Percentiles rank a stretch among this genome's conserved stretches.
These are phyloP conservation scores for Myxozyma geophila DNA, from an alignment of 805 yeast species.

Conservation along the genomic window DNA sequence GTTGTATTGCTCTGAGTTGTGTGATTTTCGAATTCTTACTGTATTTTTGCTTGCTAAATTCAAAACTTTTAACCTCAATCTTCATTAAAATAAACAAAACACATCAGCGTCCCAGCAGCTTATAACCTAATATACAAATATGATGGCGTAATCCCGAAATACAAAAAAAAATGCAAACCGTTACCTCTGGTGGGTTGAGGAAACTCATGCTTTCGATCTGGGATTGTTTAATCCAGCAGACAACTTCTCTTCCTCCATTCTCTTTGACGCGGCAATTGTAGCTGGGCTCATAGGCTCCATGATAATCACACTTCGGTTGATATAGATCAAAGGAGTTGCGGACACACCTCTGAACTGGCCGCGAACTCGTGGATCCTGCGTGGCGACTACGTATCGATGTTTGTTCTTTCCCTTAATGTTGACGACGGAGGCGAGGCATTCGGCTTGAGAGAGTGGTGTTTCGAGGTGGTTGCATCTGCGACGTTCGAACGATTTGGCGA, in stretches of 20 bases:
- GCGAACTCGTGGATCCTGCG: slow-evolving; percentile 76
- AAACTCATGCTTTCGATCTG: slow-evolving; percentile 21
- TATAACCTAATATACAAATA: slow-evolving; percentile 13
- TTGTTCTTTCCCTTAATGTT: slow-evolving; percentile 76
- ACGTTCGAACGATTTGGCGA: slow-evolving; percentile 85
- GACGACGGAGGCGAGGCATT: slow-evolving; percentile 76
- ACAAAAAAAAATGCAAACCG: neutral
- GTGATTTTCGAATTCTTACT: no score
- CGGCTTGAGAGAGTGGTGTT: slow-evolving; percentile 60
- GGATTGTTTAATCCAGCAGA: slow-evolving; percentile 77
- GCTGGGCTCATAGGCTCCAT: slow-evolving; percentile 90
- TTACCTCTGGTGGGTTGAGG: no score
- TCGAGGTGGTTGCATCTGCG: slow-evolving; percentile 88
- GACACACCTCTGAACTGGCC: slow-evolving; percentile 73
- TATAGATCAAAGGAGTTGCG: slow-evolving; percentile 86
- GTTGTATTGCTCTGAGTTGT: no score
- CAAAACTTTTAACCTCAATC: neutral
- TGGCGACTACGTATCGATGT: slow-evolving; percentile 87
- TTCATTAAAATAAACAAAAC: neutral
- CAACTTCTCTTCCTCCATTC: slow-evolving; percentile 68
- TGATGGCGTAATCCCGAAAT: neutral
- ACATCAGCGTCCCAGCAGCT: neutral
- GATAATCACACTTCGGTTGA: slow-evolving; percentile 90
- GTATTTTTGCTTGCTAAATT: neutral
- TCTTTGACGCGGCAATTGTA: slow-evolving; percentile 55